A percentile compares a stretch with the other conserved stretches of the same genome.
Evolutionary conservation across 2,329 filamentous ascomycete genomes (phyloP).

Genomic region (Claviceps monticola): DNA sequence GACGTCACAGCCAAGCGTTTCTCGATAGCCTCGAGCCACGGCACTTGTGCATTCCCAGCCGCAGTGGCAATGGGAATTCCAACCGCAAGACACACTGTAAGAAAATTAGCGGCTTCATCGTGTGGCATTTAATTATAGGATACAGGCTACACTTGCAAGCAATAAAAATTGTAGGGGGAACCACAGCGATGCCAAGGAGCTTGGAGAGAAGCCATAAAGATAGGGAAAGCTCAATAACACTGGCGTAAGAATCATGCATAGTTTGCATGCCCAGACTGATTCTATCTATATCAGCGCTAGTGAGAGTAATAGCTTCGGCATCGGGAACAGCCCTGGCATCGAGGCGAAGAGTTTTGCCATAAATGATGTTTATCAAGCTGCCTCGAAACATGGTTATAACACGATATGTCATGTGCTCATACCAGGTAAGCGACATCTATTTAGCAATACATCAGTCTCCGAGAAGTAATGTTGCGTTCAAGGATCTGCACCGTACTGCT

Average conservation of each 20-base stretch:
- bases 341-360: conserved; percentile 25
- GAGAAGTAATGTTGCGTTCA: conserved; percentile 13
- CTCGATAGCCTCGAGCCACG: conserved; percentile 16
- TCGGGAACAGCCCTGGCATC: conserved; percentile 14
- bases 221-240: conserved; percentile 19
- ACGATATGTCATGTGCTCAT: conserved; percentile 20
- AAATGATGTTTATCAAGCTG: conserved; percentile 30
- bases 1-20: conserved; percentile 13
- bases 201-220: conserved; percentile 20
- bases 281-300: conserved; percentile 29
- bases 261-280: conserved; percentile 14
- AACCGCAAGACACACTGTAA: conserved; percentile 4
- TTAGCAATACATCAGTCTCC: conserved; percentile 11
- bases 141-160: conserved; percentile 6
- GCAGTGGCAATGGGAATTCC: conserved; percentile 12
- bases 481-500: conserved; percentile 18
- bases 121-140: neutral
- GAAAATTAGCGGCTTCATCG: neutral
- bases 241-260: conserved; percentile 22
- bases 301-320: conserved; percentile 24
- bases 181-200: conserved; percentile 11
- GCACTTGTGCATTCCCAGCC: conserved; percentile 10
- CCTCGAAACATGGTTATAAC: conserved; percentile 20
- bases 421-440: neutral
- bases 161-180: conserved; percentile 11